Conservation (phyloP, 2,329 filamentous ascomycete genomes). For the Tolypocladium tundrense region DNA sequence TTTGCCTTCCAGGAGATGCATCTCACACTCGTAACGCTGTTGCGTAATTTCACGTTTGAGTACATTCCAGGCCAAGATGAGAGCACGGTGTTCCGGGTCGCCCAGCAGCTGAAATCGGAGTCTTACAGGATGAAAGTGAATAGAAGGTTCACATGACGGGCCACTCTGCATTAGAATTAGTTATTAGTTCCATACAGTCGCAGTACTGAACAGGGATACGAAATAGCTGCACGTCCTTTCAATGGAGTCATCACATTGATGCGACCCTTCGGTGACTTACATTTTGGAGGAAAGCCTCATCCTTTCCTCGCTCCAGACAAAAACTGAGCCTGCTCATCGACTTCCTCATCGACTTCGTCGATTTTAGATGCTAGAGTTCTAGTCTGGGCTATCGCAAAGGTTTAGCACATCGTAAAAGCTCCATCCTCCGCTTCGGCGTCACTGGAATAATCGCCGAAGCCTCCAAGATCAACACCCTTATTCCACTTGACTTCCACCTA, state of each 20-base stretch:
- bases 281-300: neutral
- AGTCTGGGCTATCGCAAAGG: no score
- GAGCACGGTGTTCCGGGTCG: neutral
- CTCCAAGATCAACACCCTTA: no score
- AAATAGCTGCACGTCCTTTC: neutral
- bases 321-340: no score
- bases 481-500: neutral
- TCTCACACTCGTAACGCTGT: neutral
- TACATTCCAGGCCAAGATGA: neutral
- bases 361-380: no score
- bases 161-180: neutral
- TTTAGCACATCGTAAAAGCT: no score
- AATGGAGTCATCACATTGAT: neutral
- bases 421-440: no score
- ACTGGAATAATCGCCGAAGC: neutral
- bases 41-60: neutral
- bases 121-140: neutral
- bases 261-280: neutral
- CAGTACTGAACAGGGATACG: neutral
- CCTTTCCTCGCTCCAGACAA: neutral
- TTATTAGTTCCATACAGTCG: neutral
- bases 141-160: neutral
- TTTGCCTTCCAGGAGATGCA: slow-evolving; percentile 1
- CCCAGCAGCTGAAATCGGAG: neutral
- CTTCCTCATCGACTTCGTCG: no score